phyloP scores from a whole-genome alignment of 2,329 filamentous ascomycete genomes.

The Ceratocystis variospora region DNA sequence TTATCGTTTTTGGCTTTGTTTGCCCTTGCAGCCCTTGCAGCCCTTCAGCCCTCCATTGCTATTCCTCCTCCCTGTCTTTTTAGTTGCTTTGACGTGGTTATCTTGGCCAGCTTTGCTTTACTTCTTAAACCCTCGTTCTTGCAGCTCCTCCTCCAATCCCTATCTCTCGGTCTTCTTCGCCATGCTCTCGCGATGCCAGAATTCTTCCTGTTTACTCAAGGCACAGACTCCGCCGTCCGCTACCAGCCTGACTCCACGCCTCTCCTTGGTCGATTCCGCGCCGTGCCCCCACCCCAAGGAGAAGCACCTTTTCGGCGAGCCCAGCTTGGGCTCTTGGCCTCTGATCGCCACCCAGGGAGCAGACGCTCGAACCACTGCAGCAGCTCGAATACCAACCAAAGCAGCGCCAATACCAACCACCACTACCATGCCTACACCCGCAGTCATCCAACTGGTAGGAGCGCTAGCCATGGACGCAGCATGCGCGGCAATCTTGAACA shows the following conservation, averaged over 20 bases:
- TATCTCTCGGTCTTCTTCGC: neutral
- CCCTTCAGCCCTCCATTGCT: neutral
- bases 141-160: neutral
- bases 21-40: neutral
- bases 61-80: neutral
- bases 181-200: constrained; percentile 37
- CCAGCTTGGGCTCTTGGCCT: constrained; percentile 16
- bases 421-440: constrained; percentile 12
- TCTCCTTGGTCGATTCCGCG: constrained; percentile 50
- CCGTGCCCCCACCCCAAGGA: constrained; percentile 36
- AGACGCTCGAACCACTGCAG: neutral
- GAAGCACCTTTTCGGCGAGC: constrained; percentile 15
- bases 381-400: constrained; percentile 18
- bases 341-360: constrained; percentile 14
- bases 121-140: neutral
- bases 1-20: too few species aligned
- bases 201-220: constrained; percentile 55
- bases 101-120: neutral
- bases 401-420: constrained; percentile 20
- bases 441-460: constrained; percentile 29
- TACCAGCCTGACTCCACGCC: constrained; percentile 42
- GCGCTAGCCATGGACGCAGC: constrained; percentile 25
- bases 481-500: neutral
- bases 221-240: constrained; percentile 43
- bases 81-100: neutral